Base-by-base conservation (phyloP, 1,284 basidiomycete species). In the Puccinia novopanici region DNA sequence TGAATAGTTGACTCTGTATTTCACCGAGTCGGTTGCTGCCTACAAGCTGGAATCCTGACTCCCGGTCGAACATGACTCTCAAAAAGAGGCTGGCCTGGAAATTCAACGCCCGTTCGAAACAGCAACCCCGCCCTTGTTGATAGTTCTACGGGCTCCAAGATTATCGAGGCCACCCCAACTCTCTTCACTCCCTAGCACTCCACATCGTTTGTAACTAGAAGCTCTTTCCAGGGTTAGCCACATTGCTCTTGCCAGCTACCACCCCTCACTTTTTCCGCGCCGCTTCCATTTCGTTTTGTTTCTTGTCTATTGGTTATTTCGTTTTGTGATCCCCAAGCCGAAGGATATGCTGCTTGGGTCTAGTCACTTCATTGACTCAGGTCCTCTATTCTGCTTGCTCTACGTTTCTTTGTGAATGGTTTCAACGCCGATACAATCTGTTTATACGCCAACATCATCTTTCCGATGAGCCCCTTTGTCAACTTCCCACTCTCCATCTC, bases 321-420 rank as follows among this genome's bases (percentile, higher is more conserved):
- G 40, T 48, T 17, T 67, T 59, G 24, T 67, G 37, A 67, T 24
- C 37, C 63, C 63, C 37, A 48, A 45, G 63, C 63, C 13, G 63
- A 30, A 67, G 63, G 63, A 40, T 24, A 67, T 67, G 63, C 42
- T 42, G 63, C 45, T 42, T 67, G 30, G 63, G 63, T 67, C 63
- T 67, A 45, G 37, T 67, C 42, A 42, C 22, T 67, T 67, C 3
- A 42, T 67, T 40, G 37, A 67, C 63, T 67, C 63, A 42, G 63
- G 37, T 67, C 63, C 63, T 19, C 63, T 67, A 12, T 67, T 42
- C 40, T 19, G 40, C 40, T 48, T 22, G 63, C 27, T 1, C 24
- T 13, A 22, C 3, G 24, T 40, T 67, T 42, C 37, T 67, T 48
- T 67, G 40, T 67, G 63, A 67, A 48, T 67, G 63, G 34, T 59